Base-by-base conservation (phyloP, 306 rosid genomes). In the Vigna mungo region DNA sequence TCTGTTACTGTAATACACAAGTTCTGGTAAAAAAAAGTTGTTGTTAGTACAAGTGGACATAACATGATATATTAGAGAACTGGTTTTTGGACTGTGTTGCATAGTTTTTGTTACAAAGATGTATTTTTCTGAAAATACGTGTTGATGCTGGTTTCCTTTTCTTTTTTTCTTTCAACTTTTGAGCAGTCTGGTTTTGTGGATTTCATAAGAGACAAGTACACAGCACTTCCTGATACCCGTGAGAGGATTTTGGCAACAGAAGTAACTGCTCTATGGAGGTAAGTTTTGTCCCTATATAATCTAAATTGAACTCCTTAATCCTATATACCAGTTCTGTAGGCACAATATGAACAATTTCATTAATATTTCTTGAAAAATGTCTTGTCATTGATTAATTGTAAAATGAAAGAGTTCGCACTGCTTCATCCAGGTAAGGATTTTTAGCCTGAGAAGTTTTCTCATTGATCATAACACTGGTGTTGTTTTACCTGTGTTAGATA, bases 171-270 rank as follows among this genome's bases (percentile, higher is more conserved):
- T 23, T 23, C 37, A n/a, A 37, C 21, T 17, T 54, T 59, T 54
- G 88, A 77, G 79, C 89, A 95, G 99, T 95, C 99, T 75, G 99
- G 99, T 76, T 95, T 94, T 83, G 97, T 86, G 89, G 88, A 93
- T 9, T 95, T 90, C 81, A 71, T 90, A 43, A 80, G 92, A 81
- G 99, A 95, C 81, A 86, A 84, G 77, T 89, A 92, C 87, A 95
- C 99, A 14, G 88, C 49, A 75, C 99, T 95, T 79, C 97, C 99
- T 60, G 97, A 92, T 39, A 90, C 97, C 30, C 91, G 87, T 36
- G 97, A 95, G 81, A 92, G 98, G 83, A 86, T 95, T 62, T 83
- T 95, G 46, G 97, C 99, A 14, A 90, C 99, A 52, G 97, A 92
- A 86, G 88, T 95, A 70, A 87, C 97, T 30, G 92, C 94, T 7